Evolutionary conservation across 1,284 basidiomycete genomes (phyloP).

Genomic region (Inonotus hispidus): DNA sequence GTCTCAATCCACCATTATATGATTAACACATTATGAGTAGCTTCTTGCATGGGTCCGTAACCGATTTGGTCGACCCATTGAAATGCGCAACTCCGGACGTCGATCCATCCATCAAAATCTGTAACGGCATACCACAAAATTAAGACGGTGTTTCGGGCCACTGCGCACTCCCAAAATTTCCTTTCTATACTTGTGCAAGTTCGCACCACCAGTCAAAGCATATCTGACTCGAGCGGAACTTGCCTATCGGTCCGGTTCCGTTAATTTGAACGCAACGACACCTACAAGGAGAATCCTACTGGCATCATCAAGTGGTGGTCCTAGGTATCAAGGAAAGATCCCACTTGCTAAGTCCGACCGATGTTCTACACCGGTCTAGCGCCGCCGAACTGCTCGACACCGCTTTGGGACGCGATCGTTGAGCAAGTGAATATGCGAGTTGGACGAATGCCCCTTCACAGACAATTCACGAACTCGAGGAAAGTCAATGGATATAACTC

Average conservation of each 20-base stretch:
- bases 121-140: slow-evolving; percentile 68
- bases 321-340: slow-evolving; percentile 51
- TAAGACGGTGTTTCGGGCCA: slow-evolving; percentile 54
- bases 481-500: slow-evolving; percentile 30
- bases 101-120: slow-evolving; percentile 49
- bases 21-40: slow-evolving; percentile 74
- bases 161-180: slow-evolving; percentile 68
- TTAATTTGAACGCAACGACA: slow-evolving; percentile 23
- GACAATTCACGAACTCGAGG: slow-evolving; percentile 60
- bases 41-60: slow-evolving; percentile 71
- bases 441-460: slow-evolving; percentile 50
- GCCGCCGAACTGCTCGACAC: slow-evolving; percentile 68
- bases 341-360: not conserved
- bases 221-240: not conserved
- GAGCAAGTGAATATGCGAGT: slow-evolving; percentile 58
- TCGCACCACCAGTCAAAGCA: not conserved
- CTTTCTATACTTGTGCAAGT: slow-evolving; percentile 71
- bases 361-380: slow-evolving; percentile 35
- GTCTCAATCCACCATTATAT: slow-evolving; percentile 54
- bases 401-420: slow-evolving; percentile 75
- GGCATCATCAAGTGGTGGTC: slow-evolving; percentile 31
- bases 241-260: not conserved
- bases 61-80: slow-evolving; percentile 48
- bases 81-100: slow-evolving; percentile 61
- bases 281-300: slow-evolving; percentile 63